Evolutionary conservation across 148 eudicot species (phyloP).

Genomic region (Rheum nobile): DNA sequence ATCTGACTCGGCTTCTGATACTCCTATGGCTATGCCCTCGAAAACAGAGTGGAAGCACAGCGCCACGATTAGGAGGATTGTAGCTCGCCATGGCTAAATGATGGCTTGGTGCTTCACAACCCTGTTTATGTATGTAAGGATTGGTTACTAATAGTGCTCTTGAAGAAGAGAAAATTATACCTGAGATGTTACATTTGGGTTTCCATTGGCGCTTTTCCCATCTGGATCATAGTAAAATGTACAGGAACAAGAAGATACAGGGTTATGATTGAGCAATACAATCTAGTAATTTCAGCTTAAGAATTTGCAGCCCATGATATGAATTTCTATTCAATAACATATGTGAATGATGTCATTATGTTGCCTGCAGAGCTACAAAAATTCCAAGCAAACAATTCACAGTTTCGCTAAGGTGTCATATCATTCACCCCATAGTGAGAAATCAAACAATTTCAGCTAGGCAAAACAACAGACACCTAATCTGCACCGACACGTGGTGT

Average conservation of each 20-base stretch:
- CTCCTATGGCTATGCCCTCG: conserved; percentile 62
- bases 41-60: conserved; percentile 65
- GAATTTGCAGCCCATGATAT: too few species aligned
- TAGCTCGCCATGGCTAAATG: conserved; percentile 26
- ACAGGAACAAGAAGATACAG: too few species aligned
- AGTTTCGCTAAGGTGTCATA: neutral
- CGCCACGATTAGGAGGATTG: conserved; percentile 42
- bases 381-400: too few species aligned
- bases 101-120: neutral
- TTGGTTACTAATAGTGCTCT: neutral
- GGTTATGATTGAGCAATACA: too few species aligned
- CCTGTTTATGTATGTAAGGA: neutral
- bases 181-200: neutral
- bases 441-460: neutral
- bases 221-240: neutral
- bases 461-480: neutral
- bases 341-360: too few species aligned
- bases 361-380: too few species aligned
- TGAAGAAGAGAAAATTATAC: neutral
- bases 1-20: conserved; percentile 35
- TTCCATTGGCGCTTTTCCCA: neutral
- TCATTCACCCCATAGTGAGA: neutral
- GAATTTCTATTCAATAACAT: too few species aligned
- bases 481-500: neutral
- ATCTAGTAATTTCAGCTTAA: too few species aligned